Base-by-base conservation (phyloP, 179 eudicot genomes). In the Amaranthus tricolor region DNA sequence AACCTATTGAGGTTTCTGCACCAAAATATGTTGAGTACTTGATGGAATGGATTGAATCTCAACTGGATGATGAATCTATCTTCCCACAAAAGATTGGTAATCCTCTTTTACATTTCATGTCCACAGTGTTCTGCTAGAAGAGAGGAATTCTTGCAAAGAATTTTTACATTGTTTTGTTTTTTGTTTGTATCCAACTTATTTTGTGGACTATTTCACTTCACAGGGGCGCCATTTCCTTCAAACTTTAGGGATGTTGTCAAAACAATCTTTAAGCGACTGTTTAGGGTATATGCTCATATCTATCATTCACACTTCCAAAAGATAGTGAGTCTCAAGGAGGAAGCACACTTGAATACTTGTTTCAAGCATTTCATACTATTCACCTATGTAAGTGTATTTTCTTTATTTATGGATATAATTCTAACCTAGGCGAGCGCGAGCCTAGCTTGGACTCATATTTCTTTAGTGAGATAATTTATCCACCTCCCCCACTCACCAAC, bases 231-330 rank as follows among this genome's bases (percentile, higher is more conserved):
- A 21, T 94, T 94, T 84, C 98, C 98, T 72, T 72, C 87, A 59
- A 94, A 94, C 82, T 94, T 92, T 78, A 87, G 88, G 85, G 98
- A 94, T 72, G 98, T 94, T 66, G 98, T 94, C 76, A 94, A 94
- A 82, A 92, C 92, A 31, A 94, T 94, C 76, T 94, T 94, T 81
- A 94, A 94, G 81, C 91, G 98, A 76, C 76, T 94, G 57, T 94
- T 94, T 70, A 93, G 98, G 79, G 98, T 94, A 61, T 94, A 94
- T 85, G 98, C 98, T 71, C 98, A 94, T 84, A 92, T 94, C 44
- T 94, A 94, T 76, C 98, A 94, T 67, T 90, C 98, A 8, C 98
- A 94, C 81, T 94, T 94, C 86, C 98, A 94, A 93, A 94, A 94
- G 89, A 94, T 94, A 16, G 93, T 94, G 61, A 89, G 90, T 80